phyloP scores from a whole-genome alignment of 176 grass and related monocot genomes.

The Carex kokanica region DNA sequence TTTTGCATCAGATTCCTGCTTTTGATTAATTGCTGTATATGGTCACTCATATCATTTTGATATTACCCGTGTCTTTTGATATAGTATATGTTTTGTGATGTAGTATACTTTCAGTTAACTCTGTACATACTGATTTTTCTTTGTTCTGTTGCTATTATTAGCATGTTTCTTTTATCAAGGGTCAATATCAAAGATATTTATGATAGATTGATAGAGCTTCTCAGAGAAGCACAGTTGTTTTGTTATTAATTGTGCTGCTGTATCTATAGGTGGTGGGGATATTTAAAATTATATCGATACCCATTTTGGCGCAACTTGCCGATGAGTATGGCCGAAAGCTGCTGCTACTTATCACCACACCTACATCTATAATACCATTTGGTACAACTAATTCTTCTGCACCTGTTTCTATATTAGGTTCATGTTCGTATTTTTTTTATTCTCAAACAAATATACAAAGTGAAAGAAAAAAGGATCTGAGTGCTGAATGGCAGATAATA shows the following conservation, averaged over 20 bases:
- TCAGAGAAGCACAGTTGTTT: background rate
- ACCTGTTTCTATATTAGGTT: background rate
- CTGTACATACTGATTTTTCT: background rate
- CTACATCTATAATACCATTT: constrained; percentile 68
- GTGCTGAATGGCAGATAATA: background rate
- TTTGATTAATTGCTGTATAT: background rate
- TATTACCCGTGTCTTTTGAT: background rate
- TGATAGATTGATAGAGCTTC: background rate
- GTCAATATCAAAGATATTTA: background rate
- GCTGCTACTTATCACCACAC: constrained; percentile 58
- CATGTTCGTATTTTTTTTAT: background rate
- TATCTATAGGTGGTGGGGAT: constrained; percentile 57
- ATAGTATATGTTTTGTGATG: background rate
- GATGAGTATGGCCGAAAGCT: constrained; percentile 82
- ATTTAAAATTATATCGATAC: constrained; percentile 61
- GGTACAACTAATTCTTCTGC: constrained; percentile 28
- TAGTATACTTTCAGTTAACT: background rate
- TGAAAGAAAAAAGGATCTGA: background rate
- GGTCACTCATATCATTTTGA: background rate
- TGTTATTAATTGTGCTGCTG: background rate
- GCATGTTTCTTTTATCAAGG: background rate
- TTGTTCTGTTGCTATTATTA: background rate
- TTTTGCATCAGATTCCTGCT: background rate
- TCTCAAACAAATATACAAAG: background rate
- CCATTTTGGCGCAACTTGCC: constrained; percentile 63